Percentiles rank a stretch among this genome's conserved stretches.
These are phyloP conservation scores for Trichosporon ovoides DNA, from an alignment of 1,284 basidiomycete species.

Conservation along the genomic window DNA sequence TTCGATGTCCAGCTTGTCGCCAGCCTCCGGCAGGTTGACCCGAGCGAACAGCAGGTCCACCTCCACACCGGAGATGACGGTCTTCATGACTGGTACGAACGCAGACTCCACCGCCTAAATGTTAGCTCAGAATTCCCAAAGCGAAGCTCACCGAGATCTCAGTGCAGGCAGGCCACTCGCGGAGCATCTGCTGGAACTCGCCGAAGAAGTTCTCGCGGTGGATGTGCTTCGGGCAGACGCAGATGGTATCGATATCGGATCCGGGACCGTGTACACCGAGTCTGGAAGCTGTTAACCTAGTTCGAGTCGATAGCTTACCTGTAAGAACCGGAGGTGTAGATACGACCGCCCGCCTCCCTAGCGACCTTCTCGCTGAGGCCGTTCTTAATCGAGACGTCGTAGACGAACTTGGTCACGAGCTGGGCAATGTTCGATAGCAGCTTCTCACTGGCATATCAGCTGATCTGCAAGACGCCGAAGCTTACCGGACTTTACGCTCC, in stretches of 20 bases:
- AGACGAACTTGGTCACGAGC: constrained; percentile 91
- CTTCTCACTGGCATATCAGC: constrained; percentile 63
- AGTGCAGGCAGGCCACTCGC: constrained; percentile 74
- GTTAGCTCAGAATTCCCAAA: neutral
- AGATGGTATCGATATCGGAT: constrained; percentile 97
- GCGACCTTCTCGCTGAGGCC: constrained; percentile 86
- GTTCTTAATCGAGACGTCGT: constrained; percentile 66
- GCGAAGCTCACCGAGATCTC: constrained; percentile 76
- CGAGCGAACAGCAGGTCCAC: constrained; percentile 88
- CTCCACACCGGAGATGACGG: constrained; percentile 85
- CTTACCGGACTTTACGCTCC: constrained; percentile 82
- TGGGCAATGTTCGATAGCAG: constrained; percentile 85
- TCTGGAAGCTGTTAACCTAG: constrained; percentile 27
- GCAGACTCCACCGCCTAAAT: constrained; percentile 81
- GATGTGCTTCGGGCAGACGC: constrained; percentile 94
- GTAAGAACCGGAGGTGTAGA: constrained; percentile 98
- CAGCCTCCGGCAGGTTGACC: constrained; percentile 55
- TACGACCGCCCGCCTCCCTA: constrained; percentile 86
- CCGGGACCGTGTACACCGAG: constrained; percentile 95
- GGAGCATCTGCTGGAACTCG: constrained; percentile 83
- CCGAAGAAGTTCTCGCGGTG: constrained; percentile 94
- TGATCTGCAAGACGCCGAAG: constrained; percentile 7
- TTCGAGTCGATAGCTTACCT: constrained; percentile 49
- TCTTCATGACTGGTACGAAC: constrained; percentile 90
- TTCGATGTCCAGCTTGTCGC: constrained; percentile 80